Evolutionary conservation across 2,329 filamentous ascomycete species (phyloP).

Genomic region (Pestalotiopsis sp.): DNA sequence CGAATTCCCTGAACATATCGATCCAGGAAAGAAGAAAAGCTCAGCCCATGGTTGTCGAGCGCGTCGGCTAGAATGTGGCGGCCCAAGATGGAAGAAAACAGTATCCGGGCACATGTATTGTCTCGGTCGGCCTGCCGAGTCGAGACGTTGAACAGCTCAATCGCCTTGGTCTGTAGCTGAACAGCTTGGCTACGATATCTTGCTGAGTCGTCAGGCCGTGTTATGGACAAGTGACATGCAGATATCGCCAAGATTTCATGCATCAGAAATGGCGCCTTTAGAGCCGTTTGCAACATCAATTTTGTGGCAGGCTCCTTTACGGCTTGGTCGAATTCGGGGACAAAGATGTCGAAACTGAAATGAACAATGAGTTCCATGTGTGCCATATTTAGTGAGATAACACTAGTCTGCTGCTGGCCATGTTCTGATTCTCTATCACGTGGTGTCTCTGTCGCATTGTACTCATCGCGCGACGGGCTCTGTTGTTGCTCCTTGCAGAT

Average conservation of each 20-base stretch:
- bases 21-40: not conserved
- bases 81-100: not conserved
- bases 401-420: not conserved
- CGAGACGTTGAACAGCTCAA: slow-evolving; percentile 1
- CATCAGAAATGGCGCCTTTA: not conserved
- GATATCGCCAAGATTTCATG: not conserved
- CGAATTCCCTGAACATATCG: not conserved
- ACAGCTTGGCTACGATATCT: not conserved
- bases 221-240: not conserved
- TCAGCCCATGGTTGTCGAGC: not conserved
- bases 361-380: not conserved
- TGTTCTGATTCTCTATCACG: not conserved
- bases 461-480: too few relatives aligned
- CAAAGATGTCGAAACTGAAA: not conserved
- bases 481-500: too few relatives aligned
- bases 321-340: not conserved
- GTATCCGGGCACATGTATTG: not conserved
- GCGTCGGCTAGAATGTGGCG: slow-evolving; percentile 4
- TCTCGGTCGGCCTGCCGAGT: not conserved
- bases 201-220: not conserved
- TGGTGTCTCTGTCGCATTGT: too few relatives aligned
- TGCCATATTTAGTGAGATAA: not conserved
- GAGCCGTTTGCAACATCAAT: not conserved
- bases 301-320: not conserved
- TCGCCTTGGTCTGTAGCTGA: not conserved